Evolutionary conservation across 768 basidiomycete species (phyloP).

Genomic region (Phlegmacium glaucopus): DNA sequence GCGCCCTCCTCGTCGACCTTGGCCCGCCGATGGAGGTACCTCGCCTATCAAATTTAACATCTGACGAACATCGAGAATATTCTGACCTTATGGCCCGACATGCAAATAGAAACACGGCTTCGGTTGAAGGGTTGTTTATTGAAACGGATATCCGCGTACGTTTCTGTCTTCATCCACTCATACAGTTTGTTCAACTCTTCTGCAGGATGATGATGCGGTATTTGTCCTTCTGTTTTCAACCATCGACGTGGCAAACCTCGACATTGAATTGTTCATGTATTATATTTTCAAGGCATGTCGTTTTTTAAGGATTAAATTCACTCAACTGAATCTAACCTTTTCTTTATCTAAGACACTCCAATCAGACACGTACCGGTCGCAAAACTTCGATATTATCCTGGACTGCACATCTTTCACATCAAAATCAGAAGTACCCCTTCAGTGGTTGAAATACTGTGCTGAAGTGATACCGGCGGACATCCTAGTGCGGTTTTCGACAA

Average conservation of each 20-base stretch:
- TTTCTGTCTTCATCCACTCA: neutral
- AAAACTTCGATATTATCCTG: slow-evolving; percentile 67
- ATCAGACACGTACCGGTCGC: slow-evolving; percentile 42
- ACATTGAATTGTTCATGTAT: slow-evolving; percentile 75
- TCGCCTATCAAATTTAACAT: slow-evolving; percentile 44
- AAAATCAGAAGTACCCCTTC: slow-evolving; percentile 73
- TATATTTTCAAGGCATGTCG: slow-evolving; percentile 66
- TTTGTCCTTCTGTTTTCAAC: slow-evolving; percentile 66
- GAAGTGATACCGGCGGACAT: slow-evolving; percentile 74
- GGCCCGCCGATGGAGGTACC: slow-evolving; percentile 69
- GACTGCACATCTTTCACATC: slow-evolving; percentile 80
- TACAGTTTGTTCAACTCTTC: neutral
- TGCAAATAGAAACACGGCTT: slow-evolving; percentile 53
- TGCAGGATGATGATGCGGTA: slow-evolving; percentile 44
- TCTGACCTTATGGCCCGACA: slow-evolving; percentile 65
- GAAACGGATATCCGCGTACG: slow-evolving; percentile 49
- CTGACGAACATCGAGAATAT: slow-evolving; percentile 59
- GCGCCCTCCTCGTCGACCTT: slow-evolving; percentile 75
- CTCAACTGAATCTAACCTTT: neutral
- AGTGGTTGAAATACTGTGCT: slow-evolving; percentile 76
- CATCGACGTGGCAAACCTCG: slow-evolving; percentile 76
- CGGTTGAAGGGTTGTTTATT: slow-evolving; percentile 66
- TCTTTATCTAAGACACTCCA: slow-evolving; percentile 43
- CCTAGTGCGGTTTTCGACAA: slow-evolving; percentile 52
- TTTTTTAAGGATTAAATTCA: neutral